Conservation (phyloP, 495 filamentous ascomycete genomes). For the Pseudoneurospora amorphoporcata region DNA sequence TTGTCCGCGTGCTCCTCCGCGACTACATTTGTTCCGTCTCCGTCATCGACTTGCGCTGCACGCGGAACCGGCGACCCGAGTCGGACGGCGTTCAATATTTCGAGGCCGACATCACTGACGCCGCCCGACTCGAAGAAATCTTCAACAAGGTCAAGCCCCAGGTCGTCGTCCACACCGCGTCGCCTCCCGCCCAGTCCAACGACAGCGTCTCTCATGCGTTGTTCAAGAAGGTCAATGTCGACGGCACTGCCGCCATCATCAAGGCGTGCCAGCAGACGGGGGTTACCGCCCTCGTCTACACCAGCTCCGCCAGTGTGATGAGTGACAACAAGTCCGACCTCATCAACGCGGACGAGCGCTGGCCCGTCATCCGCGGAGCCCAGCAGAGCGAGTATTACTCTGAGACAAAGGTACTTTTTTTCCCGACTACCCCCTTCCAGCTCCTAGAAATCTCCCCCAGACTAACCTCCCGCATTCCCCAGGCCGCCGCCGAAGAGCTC, state of each 20-base stretch:
- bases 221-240: constrained; percentile 83
- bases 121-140: constrained; percentile 49
- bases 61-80: constrained; percentile 60
- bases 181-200: constrained; percentile 46
- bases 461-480: constrained; percentile 4
- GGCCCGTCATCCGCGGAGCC: constrained; percentile 62
- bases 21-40: constrained; percentile 51
- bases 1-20: constrained; percentile 49
- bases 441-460: background rate
- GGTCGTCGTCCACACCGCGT: constrained; percentile 92
- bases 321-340: constrained; percentile 73
- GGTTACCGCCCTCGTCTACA: constrained; percentile 92
- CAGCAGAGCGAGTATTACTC: constrained; percentile 83
- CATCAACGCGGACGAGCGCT: constrained; percentile 82
- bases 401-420: constrained; percentile 59
- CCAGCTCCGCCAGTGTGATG: constrained; percentile 79
- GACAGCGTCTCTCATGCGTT: constrained; percentile 43
- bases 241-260: constrained; percentile 71
- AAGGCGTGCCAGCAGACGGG: constrained; percentile 61
- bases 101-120: constrained; percentile 78
- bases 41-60: constrained; percentile 78
- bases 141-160: constrained; percentile 67
- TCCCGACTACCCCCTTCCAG: background rate
- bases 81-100: constrained; percentile 62
- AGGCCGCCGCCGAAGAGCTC: constrained; percentile 79